Evolutionary conservation across 2,329 filamentous ascomycete species (phyloP), one percentile per base, ranked within the genome.

Genomic region (Apiospora marii): DNA sequence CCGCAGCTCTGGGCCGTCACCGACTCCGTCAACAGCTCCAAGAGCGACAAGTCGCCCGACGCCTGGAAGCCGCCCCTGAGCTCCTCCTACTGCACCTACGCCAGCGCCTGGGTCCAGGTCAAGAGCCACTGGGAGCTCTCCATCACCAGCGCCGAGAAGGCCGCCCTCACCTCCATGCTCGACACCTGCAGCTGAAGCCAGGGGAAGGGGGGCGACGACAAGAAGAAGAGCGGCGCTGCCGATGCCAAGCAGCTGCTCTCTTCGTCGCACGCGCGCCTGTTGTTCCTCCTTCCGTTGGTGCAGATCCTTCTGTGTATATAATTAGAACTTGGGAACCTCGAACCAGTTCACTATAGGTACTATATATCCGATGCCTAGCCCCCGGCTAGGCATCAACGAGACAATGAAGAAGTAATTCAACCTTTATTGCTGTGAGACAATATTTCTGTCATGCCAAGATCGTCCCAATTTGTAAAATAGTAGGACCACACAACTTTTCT

Each of bases 1-100:
- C 94, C 94, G 0, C 93, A 96, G 83, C 87, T 96, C 43, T 88
- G 93, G 83, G 92, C 94, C 46, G 93, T 96, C 12, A 96, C 93
- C 4, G 92, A 93, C 80, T 90, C 88, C 71, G 90, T 94, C 76
- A 97, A 97, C 83, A 85, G 91, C 77, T 76, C 84, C 46, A 96
- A 96, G 86, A 84, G 93, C n/a, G 93, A 95, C 81, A 84, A 86
- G 75, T 90, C 91, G 70, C 93, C 94, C 0, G 94, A 95, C 78
- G 81, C 83, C 14, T 97, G 94, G 93, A 92, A 94, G 84, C 94
- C 93, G 16, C 87, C 91, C 0, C 83, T 93, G 73, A 77, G 85
- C 81, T 87, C 83, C 74, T 96, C 94, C 83, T 89, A 93, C 81
- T 96, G 94, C 88, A 92, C 89, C 41, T 96, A 97, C 79, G 92